phyloP scores from a whole-genome alignment of 352 stramenopile species.

The Plasmopara viticola region DNA sequence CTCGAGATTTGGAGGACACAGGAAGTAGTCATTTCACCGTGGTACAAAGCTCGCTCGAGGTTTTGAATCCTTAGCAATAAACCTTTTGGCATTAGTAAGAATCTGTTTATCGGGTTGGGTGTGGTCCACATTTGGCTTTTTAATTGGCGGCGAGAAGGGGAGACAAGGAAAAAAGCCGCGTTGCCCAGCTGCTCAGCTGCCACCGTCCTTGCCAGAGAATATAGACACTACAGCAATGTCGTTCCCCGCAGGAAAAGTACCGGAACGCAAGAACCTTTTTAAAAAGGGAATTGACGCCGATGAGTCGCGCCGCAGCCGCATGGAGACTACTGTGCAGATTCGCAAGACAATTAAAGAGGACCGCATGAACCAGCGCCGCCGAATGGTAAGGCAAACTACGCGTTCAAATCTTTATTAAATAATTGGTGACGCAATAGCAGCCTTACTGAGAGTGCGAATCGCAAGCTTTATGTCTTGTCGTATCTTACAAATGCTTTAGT shows the following conservation, averaged over 20 bases:
- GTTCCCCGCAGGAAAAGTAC: conserved; percentile 58
- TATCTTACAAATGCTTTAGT: conserved; percentile 4
- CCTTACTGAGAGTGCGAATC: background rate
- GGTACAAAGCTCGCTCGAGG: conserved; percentile 11
- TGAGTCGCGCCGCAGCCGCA: conserved; percentile 62
- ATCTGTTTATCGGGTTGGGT: conserved; percentile 12
- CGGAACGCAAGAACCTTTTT: conserved; percentile 70
- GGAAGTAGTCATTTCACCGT: too few species aligned
- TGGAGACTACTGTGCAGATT: conserved; percentile 82
- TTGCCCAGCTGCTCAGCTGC: conserved; percentile 1
- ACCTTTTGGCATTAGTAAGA: conserved; percentile 4
- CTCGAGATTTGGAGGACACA: too few species aligned
- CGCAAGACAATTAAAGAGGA: conserved; percentile 81
- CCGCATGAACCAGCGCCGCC: conserved; percentile 67
- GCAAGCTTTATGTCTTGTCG: conserved; percentile 5
- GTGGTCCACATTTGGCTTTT: conserved; percentile 20
- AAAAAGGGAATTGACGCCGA: conserved; percentile 78
- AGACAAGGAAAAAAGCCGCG: conserved; percentile 28
- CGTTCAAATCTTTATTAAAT: background rate
- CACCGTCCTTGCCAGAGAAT: conserved; percentile 9
- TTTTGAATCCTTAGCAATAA: conserved; percentile 18
- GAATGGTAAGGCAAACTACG: conserved; percentile 40
- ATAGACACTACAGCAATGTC: conserved; percentile 39
- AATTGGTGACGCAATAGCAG: background rate
- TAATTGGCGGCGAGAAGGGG: conserved; percentile 27